Percentiles rank a stretch among this genome's conserved stretches.
phyloP scores from a whole-genome alignment of 2,329 filamentous ascomycete genomes.

The Fusarium xylarioides region DNA sequence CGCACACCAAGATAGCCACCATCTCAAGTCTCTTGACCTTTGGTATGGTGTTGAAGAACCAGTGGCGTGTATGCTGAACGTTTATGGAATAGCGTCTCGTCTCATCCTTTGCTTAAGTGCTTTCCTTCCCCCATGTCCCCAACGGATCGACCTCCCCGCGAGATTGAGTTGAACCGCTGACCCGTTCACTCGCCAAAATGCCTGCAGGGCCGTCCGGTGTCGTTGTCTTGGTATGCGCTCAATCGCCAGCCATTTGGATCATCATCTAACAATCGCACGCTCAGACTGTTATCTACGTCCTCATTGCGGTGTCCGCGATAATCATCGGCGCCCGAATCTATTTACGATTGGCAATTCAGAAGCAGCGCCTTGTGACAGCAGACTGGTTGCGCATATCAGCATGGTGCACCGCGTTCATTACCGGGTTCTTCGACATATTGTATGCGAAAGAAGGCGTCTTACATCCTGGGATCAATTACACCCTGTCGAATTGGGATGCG shows the following conservation, averaged over 20 bases:
- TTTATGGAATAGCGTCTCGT: background rate
- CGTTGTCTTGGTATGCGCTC: background rate
- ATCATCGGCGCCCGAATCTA: constrained; percentile 21
- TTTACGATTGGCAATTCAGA: constrained; percentile 15
- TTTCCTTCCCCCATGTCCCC: background rate
- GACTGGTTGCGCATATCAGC: constrained; percentile 18
- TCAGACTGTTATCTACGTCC: background rate
- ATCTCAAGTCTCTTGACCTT: background rate
- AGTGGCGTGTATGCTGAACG: background rate
- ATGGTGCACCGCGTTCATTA: constrained; percentile 1
- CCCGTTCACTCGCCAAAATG: background rate
- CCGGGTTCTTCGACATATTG: constrained; percentile 3
- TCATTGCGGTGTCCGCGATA: background rate
- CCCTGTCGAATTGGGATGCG: constrained; percentile 6
- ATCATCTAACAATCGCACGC: accelerated
- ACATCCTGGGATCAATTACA: background rate
- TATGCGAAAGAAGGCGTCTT: background rate
- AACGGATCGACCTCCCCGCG: no score
- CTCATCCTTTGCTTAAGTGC: background rate
- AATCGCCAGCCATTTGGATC: background rate
- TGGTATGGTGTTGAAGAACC: background rate
- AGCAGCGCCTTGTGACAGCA: background rate
- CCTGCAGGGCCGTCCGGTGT: constrained; percentile 2
- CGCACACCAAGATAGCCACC: background rate
- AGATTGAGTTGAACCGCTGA: background rate